Percentiles rank a stretch among this genome's conserved stretches.
Conservation (phyloP, 2,329 filamentous ascomycete species). For the Lasiodiplodia hormozganensis region DNA sequence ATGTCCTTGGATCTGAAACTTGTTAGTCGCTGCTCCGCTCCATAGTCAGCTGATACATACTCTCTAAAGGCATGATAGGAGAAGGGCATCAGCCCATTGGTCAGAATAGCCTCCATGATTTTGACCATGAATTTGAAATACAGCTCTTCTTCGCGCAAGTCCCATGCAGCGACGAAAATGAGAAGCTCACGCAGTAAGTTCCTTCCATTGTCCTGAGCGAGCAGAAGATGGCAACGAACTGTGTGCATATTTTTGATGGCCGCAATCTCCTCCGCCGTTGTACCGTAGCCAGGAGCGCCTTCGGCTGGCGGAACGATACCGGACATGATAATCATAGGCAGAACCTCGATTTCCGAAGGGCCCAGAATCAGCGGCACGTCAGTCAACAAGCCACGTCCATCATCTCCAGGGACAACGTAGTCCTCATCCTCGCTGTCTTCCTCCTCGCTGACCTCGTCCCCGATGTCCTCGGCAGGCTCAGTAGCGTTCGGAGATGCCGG, state of each 20-base stretch:
- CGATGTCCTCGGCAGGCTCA: constrained; percentile 35
- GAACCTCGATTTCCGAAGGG: constrained; percentile 91
- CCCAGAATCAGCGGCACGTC: constrained; percentile 95
- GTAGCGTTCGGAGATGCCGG: constrained; percentile 42
- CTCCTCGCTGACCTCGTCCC: constrained; percentile 57
- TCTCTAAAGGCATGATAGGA: constrained; percentile 91
- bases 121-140: constrained; percentile 97
- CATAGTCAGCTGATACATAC: constrained; percentile 32
- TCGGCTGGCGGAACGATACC: constrained; percentile 87
- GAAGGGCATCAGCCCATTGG: constrained; percentile 87
- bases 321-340: constrained; percentile 97
- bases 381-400: constrained; percentile 82
- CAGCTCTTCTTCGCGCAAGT: constrained; percentile 88
- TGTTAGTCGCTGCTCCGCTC: constrained; percentile 18
- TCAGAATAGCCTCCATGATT: constrained; percentile 90
- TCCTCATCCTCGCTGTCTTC: constrained; percentile 78
- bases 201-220: constrained; percentile 88
- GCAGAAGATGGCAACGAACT: constrained; percentile 84
- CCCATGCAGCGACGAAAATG: constrained; percentile 97
- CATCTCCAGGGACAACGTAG: constrained; percentile 73
- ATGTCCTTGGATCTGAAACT: constrained; percentile 77
- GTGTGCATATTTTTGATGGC: constrained; percentile 81
- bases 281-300: constrained; percentile 63
- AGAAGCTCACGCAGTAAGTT: constrained; percentile 89
- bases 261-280: constrained; percentile 58